Evolutionary conservation across 768 basidiomycete species (phyloP).

Genomic region (Baorangia bicolor): DNA sequence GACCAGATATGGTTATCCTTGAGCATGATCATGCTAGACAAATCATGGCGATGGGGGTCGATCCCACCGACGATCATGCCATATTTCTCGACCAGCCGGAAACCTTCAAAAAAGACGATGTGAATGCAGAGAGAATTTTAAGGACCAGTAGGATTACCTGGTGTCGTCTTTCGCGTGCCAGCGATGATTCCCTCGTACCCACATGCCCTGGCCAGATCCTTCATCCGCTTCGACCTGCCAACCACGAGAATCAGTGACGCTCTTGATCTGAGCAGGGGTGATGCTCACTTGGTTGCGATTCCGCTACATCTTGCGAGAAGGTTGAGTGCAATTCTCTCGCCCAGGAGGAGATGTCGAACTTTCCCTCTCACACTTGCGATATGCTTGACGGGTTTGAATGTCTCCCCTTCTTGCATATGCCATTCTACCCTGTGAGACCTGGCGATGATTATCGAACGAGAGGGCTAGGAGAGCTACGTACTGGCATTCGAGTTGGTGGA

Average conservation of each 20-base stretch:
- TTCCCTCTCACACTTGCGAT: constrained; percentile 91
- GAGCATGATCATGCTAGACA: constrained; percentile 99
- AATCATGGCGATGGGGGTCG: constrained; percentile 91
- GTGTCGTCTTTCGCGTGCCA: constrained; percentile 96
- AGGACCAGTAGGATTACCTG: constrained; percentile 44
- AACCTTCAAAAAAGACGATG: constrained; percentile 50
- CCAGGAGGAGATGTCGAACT: constrained; percentile 83
- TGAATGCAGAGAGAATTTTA: constrained; percentile 2
- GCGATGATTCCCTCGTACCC: constrained; percentile 90
- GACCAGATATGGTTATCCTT: constrained; percentile 99
- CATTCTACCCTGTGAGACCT: constrained; percentile 74
- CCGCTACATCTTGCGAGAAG: constrained; percentile 93
- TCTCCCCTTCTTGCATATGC: constrained; percentile 84
- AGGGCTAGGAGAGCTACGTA: constrained; percentile 42
- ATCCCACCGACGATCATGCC: constrained; percentile 98
- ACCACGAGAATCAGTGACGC: not conserved
- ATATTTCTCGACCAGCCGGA: constrained; percentile 96
- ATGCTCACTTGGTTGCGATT: constrained; percentile 85
- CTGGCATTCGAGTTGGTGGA: constrained; percentile 86
- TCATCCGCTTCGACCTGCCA: constrained; percentile 75
- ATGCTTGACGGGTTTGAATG: constrained; percentile 76
- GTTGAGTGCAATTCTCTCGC: constrained; percentile 92
- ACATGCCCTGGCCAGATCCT: constrained; percentile 70
- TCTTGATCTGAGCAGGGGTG: not conserved
- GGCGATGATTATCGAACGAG: not conserved